Evolutionary conservation across 2,329 filamentous ascomycete species (phyloP).

Genomic region (Ascosphaera acerosa): DNA sequence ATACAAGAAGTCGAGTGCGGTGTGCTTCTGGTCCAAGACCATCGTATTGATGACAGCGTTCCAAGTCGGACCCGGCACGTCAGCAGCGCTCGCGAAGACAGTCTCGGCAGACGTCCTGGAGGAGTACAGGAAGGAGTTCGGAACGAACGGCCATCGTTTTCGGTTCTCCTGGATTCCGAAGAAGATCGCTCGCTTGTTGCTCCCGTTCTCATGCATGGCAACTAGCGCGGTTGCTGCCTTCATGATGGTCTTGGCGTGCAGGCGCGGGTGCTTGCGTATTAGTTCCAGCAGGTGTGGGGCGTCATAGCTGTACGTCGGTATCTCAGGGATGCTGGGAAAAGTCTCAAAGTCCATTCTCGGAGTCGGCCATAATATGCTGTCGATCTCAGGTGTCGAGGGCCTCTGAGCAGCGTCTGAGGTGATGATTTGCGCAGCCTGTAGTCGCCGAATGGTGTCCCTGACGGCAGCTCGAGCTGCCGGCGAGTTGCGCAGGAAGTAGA

Average conservation of each 20-base stretch:
- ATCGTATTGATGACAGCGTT: background rate
- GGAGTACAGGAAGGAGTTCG: background rate
- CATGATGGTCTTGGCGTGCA: background rate
- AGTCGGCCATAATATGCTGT: background rate
- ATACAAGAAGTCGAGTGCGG: background rate
- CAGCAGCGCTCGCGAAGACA: background rate
- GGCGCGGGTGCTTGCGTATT: background rate
- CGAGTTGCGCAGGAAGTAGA: background rate
- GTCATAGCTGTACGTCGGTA: background rate
- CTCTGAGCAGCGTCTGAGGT: background rate
- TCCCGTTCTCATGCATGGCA: background rate
- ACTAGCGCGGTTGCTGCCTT: background rate
- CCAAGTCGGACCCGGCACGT: background rate
- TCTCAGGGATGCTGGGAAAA: background rate
- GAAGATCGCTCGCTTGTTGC: background rate
- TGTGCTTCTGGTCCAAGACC: background rate
- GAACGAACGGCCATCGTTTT: background rate
- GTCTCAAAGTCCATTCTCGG: background rate
- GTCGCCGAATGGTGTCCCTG: background rate
- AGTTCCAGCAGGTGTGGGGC: background rate
- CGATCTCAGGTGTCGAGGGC: background rate
- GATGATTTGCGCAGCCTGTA: background rate
- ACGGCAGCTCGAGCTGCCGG: background rate
- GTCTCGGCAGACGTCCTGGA: background rate
- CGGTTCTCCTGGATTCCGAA: background rate